Percentiles rank a stretch among this genome's conserved stretches.
phyloP scores from a whole-genome alignment of 768 basidiomycete species.

The Phallus indusiatus region DNA sequence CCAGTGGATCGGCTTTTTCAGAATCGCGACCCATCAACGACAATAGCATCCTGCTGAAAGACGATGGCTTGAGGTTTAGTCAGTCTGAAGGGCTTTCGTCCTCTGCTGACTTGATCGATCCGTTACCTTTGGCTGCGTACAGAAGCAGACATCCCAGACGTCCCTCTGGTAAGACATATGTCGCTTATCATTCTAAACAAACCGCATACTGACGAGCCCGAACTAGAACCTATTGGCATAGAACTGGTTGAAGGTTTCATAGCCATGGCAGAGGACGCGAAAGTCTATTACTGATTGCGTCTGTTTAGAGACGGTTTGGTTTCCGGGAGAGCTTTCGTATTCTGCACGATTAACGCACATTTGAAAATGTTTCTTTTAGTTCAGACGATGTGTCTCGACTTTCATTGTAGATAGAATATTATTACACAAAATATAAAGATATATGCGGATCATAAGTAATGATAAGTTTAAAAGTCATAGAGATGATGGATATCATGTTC shows the following conservation, averaged over 20 bases:
- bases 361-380: no score
- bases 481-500: no score
- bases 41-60: background rate
- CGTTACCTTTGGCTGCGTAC: conserved; percentile 4
- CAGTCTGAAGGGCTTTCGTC: background rate
- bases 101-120: background rate
- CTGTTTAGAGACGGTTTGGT: no score
- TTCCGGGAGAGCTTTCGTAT: no score
- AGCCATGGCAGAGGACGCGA: background rate
- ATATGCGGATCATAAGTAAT: no score
- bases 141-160: background rate
- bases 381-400: no score
- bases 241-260: background rate
- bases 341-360: no score
- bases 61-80: background rate
- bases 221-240: conserved; percentile 1
- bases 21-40: background rate
- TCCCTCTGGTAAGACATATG: background rate
- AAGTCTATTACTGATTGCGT: no score
- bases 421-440: no score
- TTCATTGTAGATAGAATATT: no score
- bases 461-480: no score
- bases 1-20: background rate
- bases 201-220: background rate
- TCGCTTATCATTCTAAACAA: background rate